Evolutionary conservation across 1,284 basidiomycete species (phyloP).

Genomic region (Inonotus hispidus): DNA sequence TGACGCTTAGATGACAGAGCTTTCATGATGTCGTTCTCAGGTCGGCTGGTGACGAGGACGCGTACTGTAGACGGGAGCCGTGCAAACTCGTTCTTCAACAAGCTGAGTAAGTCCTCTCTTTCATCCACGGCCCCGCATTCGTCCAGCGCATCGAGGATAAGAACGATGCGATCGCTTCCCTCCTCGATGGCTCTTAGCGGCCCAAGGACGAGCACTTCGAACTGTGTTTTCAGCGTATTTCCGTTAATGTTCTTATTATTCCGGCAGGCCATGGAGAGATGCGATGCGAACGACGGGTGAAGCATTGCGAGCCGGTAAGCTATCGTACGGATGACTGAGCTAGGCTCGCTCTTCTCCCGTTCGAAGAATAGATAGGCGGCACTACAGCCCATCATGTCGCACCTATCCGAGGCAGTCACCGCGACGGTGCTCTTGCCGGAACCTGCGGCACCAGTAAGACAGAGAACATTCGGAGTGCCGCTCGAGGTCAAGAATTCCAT

Average conservation of each 20-base stretch:
- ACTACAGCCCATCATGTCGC: background rate
- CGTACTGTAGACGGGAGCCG: background rate
- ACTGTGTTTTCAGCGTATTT: background rate
- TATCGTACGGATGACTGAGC: background rate
- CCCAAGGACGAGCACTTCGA: background rate
- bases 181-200: background rate
- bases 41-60: background rate
- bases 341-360: background rate
- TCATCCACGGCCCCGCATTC: background rate
- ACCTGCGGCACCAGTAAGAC: too few species aligned
- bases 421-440: conserved; percentile 2
- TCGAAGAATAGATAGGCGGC: background rate
- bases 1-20: background rate
- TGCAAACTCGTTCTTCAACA: too few species aligned
- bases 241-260: background rate
- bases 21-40: background rate
- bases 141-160: background rate
- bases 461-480: background rate
- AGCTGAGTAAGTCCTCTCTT: background rate
- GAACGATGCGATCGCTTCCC: background rate
- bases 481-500: background rate
- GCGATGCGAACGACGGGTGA: background rate
- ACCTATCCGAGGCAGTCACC: background rate
- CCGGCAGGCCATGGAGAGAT: background rate
- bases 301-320: background rate